Evolutionary conservation across 192 early-diverging fungal genomes (phyloP).

Genomic region (Podila epigama): DNA sequence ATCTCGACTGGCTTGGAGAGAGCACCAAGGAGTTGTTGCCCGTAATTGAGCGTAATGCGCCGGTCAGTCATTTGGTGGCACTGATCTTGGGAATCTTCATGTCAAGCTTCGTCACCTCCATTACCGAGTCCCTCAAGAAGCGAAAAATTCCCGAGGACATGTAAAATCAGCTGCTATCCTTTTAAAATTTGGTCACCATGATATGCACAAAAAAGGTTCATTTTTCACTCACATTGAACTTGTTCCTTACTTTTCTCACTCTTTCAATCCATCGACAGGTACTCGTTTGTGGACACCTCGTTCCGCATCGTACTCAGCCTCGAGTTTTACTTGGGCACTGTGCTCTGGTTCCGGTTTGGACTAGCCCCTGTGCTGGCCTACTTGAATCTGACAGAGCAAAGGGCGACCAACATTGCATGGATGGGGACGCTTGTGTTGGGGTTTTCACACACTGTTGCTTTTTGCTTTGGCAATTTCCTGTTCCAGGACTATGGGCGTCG

Average conservation of each 20-base stretch:
- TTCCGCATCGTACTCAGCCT: slow-evolving; percentile 44
- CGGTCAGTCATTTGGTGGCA: slow-evolving; percentile 32
- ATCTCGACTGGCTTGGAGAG: slow-evolving; percentile 27
- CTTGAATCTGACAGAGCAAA: slow-evolving; percentile 16
- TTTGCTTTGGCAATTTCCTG: slow-evolving; percentile 40
- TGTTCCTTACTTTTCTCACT: not conserved
- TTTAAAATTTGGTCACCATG: too few relatives aligned
- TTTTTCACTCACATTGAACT: too few relatives aligned
- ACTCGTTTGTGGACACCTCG: slow-evolving; percentile 41
- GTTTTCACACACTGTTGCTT: slow-evolving; percentile 46
- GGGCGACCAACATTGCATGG: slow-evolving; percentile 22
- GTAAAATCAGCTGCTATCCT: not conserved
- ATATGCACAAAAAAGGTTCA: too few relatives aligned
- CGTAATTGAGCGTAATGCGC: slow-evolving; percentile 35
- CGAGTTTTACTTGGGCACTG: slow-evolving; percentile 38
- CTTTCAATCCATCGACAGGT: slow-evolving; percentile 1
- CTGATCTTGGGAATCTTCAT: slow-evolving; percentile 42
- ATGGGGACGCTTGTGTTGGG: slow-evolving; percentile 40
- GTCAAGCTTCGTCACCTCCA: slow-evolving; percentile 41
- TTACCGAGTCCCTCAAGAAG: slow-evolving; percentile 43
- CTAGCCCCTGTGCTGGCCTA: slow-evolving; percentile 29
- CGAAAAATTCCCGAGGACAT: slow-evolving; percentile 41
- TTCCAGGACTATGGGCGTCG: slow-evolving; percentile 46
- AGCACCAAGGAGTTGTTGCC: slow-evolving; percentile 19
- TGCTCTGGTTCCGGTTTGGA: slow-evolving; percentile 45